Evolutionary conservation across 2,329 filamentous ascomycete genomes (phyloP), one percentile per base, ranked within the genome.

Genomic region (Volutella citrinella): DNA sequence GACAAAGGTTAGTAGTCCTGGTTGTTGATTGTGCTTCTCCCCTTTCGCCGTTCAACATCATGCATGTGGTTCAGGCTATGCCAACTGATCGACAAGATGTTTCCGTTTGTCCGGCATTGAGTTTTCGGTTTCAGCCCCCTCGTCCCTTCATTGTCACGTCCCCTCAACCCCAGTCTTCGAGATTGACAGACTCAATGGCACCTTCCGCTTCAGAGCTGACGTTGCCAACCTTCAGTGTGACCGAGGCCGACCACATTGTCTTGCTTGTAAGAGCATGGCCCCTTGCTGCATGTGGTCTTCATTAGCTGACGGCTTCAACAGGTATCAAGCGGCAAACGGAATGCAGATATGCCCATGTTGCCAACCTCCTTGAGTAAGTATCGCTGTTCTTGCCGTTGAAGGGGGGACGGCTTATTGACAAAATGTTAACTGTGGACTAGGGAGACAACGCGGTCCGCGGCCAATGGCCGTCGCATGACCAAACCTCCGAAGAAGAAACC

Each of bases 161-260:
- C n/a, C n/a, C n/a, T n/a, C n/a, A n/a, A n/a, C n/a, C n/a, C n/a
- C n/a, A n/a, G n/a, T n/a, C n/a, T n/a, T n/a, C n/a, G n/a, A n/a
- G n/a, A n/a, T n/a, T n/a, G n/a, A n/a, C n/a, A n/a, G n/a, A n/a
- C n/a, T n/a, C n/a, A n/a, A n/a, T n/a, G n/a, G n/a, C n/a, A n/a
- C n/a, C n/a, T n/a, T n/a, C n/a, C n/a, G n/a, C n/a, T n/a, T n/a
- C n/a, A n/a, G n/a, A n/a, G n/a, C n/a, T n/a, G n/a, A n/a, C n/a
- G n/a, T n/a, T n/a, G n/a, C n/a, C n/a, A n/a, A n/a, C n/a, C n/a
- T 26, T 22, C 52, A 90, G 81, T 90, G 85, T 57, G 85, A 90
- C 59, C 73, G 85, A 54, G 82, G 76, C 23, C 68, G 85, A 49
- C 86, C 85, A 30, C 73, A 80, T 59, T 83, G 79, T 51, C 65